phyloP scores from a whole-genome alignment of 202 grass and related monocot species.

The Setaria viridis region DNA sequence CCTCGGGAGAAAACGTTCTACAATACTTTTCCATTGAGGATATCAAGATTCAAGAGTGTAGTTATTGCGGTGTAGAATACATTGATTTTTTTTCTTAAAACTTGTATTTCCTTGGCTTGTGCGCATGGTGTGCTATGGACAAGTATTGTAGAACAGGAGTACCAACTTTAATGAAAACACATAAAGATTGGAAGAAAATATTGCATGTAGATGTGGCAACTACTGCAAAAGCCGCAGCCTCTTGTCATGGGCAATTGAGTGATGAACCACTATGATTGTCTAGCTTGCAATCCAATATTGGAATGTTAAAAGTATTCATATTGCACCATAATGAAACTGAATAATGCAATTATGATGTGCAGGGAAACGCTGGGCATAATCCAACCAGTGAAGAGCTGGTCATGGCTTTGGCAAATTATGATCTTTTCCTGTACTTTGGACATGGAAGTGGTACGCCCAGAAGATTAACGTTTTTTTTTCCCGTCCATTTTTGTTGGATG shows the following conservation, averaged over 20 bases:
- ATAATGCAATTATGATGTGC: conserved; percentile 24
- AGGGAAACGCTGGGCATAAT: conserved; percentile 57
- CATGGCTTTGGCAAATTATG: conserved; percentile 69
- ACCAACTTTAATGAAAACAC: background rate
- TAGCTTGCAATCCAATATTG: background rate
- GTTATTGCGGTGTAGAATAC: too few relatives aligned
- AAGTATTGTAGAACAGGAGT: background rate
- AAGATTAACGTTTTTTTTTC: too few relatives aligned
- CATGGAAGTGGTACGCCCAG: conserved; percentile 85
- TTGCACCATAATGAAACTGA: conserved; percentile 10
- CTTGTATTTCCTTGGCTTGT: too few relatives aligned
- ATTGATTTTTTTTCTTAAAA: too few relatives aligned
- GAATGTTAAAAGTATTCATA: background rate
- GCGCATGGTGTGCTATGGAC: background rate
- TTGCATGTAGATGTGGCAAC: background rate
- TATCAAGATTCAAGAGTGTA: too few relatives aligned
- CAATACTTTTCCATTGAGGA: too few relatives aligned
- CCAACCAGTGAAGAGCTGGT: too few relatives aligned
- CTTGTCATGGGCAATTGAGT: conserved; percentile 16
- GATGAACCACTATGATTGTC: background rate
- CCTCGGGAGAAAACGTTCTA: too few relatives aligned
- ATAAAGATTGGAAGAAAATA: background rate
- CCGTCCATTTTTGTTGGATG: too few relatives aligned
- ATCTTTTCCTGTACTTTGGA: conserved; percentile 91
- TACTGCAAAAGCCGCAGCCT: background rate